Percentiles rank a stretch among this genome's conserved stretches.
These are phyloP conservation scores for Dendrothele bispora DNA, from an alignment of 768 basidiomycete species.

Conservation along the genomic window DNA sequence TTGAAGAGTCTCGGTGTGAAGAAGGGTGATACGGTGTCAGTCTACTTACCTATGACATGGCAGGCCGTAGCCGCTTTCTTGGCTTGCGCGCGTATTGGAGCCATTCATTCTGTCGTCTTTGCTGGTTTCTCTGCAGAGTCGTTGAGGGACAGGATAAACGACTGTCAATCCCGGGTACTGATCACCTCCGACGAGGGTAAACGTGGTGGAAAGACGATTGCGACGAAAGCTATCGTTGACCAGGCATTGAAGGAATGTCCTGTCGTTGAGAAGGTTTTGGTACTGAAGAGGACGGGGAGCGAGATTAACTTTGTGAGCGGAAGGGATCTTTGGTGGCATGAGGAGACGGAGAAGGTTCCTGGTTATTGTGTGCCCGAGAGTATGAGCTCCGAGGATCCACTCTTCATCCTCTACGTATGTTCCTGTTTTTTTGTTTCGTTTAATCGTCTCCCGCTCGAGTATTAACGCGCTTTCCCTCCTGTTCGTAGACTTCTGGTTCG, in stretches of 20 bases:
- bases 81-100: slow-evolving; percentile 95
- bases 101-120: slow-evolving; percentile 95
- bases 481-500: slow-evolving; percentile 95
- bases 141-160: slow-evolving; percentile 87
- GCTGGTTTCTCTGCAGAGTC: slow-evolving; percentile 96
- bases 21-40: slow-evolving; percentile 53
- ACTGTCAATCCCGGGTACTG: slow-evolving; percentile 87
- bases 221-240: slow-evolving; percentile 93
- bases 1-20: slow-evolving; percentile 87
- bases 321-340: slow-evolving; percentile 98
- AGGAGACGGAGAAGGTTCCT: slow-evolving; percentile 81
- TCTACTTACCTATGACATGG: slow-evolving; percentile 95
- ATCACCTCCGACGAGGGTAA: slow-evolving; percentile 95
- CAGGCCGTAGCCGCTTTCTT: slow-evolving; percentile 96
- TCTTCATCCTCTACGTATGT: slow-evolving; percentile 98
- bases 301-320: slow-evolving; percentile 44
- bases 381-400: slow-evolving; percentile 91
- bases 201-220: slow-evolving; percentile 93
- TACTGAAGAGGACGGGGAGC: slow-evolving; percentile 85
- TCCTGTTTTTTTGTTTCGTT: not conserved
- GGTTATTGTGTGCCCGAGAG: slow-evolving; percentile 86
- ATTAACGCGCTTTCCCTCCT: slow-evolving; percentile 10
- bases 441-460: not conserved
- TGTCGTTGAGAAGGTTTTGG: slow-evolving; percentile 85
- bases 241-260: slow-evolving; percentile 85